phyloP scores from a whole-genome alignment of 1,284 basidiomycete species.

The Vanrija humicola region DNA sequence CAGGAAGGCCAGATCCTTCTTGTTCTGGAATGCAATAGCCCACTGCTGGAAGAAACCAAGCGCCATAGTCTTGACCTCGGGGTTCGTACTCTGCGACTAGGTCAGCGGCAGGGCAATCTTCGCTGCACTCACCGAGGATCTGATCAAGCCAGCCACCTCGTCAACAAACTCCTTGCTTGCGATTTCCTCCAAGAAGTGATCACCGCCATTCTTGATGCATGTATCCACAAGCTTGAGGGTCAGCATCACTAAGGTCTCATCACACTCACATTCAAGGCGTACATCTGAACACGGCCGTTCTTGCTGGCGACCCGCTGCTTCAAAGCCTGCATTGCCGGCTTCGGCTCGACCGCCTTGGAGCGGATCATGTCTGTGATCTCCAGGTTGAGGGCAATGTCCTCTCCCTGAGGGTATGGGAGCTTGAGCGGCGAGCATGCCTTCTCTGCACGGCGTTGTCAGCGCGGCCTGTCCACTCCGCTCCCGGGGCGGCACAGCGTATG shows the following conservation, averaged over 20 bases:
- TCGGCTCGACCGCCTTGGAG: slow-evolving; percentile 79
- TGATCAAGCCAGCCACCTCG: slow-evolving; percentile 53
- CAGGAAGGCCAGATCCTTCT: slow-evolving; percentile 68
- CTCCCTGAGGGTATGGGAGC: slow-evolving; percentile 52
- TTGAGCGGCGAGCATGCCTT: slow-evolving; percentile 50
- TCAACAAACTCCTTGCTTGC: slow-evolving; percentile 90
- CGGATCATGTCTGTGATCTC: slow-evolving; percentile 97
- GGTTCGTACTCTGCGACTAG: slow-evolving; percentile 56
- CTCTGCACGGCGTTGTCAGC: slow-evolving; percentile 28
- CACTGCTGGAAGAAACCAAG: slow-evolving; percentile 83
- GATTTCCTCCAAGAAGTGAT: slow-evolving; percentile 79
- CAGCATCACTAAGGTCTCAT: neutral
- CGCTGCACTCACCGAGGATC: slow-evolving; percentile 11
- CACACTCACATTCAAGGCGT: slow-evolving; percentile 72
- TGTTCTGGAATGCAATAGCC: slow-evolving; percentile 84
- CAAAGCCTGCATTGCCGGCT: slow-evolving; percentile 82
- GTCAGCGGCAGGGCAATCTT: neutral
- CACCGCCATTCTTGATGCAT: slow-evolving; percentile 97
- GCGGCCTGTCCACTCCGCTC: neutral
- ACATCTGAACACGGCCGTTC: slow-evolving; percentile 93
- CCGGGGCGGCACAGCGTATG: neutral
- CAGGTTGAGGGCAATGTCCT: slow-evolving; percentile 90
- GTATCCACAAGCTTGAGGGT: slow-evolving; percentile 72
- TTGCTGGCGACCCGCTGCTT: slow-evolving; percentile 84
- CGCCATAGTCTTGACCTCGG: slow-evolving; percentile 78